Percentiles rank a stretch among this genome's conserved stretches.
Conservation (phyloP, 192 early-diverging fungal genomes). For the Linnemannia elongata region DNA sequence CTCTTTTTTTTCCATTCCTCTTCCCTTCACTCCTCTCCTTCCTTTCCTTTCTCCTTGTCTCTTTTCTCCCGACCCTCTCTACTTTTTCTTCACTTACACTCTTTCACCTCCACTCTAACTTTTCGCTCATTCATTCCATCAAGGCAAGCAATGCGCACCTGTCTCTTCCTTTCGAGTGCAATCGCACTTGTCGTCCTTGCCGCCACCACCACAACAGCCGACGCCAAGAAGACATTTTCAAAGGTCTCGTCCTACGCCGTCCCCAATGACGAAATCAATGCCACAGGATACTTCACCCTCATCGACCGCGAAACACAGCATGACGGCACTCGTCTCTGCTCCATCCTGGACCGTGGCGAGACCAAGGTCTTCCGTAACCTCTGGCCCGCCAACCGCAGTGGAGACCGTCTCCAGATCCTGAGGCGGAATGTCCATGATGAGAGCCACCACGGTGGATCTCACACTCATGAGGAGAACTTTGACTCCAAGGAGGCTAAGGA, state of each 20-base stretch:
- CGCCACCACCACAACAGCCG: neutral
- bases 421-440: slow-evolving; percentile 38
- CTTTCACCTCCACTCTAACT: neutral
- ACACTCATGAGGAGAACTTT: slow-evolving; percentile 11
- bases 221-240: slow-evolving; percentile 1
- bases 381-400: slow-evolving; percentile 25
- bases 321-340: slow-evolving; percentile 19
- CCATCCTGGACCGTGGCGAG: slow-evolving; percentile 40
- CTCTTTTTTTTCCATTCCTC: neutral
- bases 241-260: slow-evolving; percentile 2
- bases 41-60: neutral
- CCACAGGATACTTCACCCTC: slow-evolving; percentile 30
- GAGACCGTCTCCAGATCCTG: slow-evolving; percentile 23
- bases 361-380: slow-evolving; percentile 44
- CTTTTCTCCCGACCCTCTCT: neutral
- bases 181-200: slow-evolving; percentile 35
- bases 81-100: neutral
- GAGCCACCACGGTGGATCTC: slow-evolving; percentile 11
- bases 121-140: neutral
- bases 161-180: slow-evolving; percentile 48
- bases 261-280: slow-evolving; percentile 29
- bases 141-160: slow-evolving; percentile 30
- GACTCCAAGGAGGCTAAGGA: neutral
- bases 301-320: slow-evolving; percentile 11
- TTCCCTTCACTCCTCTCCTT: neutral